phyloP scores from a whole-genome alignment of 192 early-diverging fungal species.

The Obelidium mucronatum region DNA sequence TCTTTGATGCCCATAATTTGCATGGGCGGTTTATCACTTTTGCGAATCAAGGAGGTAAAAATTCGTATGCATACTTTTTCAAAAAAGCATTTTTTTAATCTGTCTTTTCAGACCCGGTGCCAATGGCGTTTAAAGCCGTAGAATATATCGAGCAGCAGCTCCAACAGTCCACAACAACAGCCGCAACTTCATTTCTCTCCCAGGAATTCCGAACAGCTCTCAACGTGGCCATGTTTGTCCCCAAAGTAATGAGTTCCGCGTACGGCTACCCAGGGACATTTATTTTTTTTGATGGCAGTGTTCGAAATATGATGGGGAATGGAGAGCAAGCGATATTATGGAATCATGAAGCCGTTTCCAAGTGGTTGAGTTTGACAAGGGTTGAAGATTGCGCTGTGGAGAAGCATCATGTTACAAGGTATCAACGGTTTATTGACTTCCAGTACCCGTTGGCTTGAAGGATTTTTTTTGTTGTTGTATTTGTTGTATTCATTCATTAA shows the following conservation, averaged over 20 bases:
- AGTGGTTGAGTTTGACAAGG: background rate
- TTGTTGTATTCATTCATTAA: too few species aligned
- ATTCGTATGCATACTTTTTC: background rate
- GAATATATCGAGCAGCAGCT: background rate
- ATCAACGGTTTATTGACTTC: background rate
- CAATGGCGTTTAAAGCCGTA: conserved; percentile 16
- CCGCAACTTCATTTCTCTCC: background rate
- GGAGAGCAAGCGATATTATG: conserved; percentile 6
- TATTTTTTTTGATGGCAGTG: conserved; percentile 21
- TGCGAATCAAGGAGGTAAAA: conserved; percentile 14
- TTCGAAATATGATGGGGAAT: background rate
- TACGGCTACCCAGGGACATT: conserved; percentile 17
- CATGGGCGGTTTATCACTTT: conserved; percentile 19
- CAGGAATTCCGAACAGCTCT: background rate
- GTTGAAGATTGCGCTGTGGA: conserved; percentile 5
- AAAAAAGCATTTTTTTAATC: background rate
- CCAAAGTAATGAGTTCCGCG: background rate
- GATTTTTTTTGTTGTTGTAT: too few species aligned
- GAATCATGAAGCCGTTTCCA: background rate
- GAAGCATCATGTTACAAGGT: background rate
- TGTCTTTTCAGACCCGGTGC: conserved; percentile 9
- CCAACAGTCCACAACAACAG: background rate
- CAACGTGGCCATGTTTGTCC: background rate
- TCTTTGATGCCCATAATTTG: background rate
- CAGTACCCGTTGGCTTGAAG: background rate